Evolutionary conservation across 371 early-diverging fungal species (phyloP), one percentile per base, ranked within the genome.

Genomic region (Batrachochytrium dendrobatidis): DNA sequence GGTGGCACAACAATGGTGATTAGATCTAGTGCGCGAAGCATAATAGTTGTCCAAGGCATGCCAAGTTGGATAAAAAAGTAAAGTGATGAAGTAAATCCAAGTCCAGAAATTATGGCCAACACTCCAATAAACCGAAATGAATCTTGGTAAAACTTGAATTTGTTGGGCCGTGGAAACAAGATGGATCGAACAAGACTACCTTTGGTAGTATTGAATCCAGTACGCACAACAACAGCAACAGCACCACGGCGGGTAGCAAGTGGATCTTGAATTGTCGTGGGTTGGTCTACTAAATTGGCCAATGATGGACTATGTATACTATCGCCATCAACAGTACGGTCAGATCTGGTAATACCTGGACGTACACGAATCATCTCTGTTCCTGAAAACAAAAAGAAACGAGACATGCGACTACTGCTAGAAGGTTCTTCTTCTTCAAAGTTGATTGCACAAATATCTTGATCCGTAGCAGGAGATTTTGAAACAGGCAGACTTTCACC

Each of bases 201-300:
- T 66, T 96, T 98, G 24, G 96, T 87, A 2, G 99, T 94, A 69
- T 92, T 90, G 73, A 99, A 98, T 0, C 99, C 99, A 15, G 94
- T 96, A 35, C 94, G 81, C 1, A 96, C 83, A n/a, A 68, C 73
- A 1, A 65, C 67, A 43, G 73, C 73, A 32, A 70, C 34, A 6
- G 72, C 73, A 7, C 67, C 66, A 26, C 46, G 56, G 69, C 34
- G 62, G 26, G 24, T 25, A 2, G 56, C 3, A 5, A 45, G 46
- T 26, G 46, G 46, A 12, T 45, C 46, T 12, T 39, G 12, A 26
- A 45, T 20, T 5, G 46, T 20, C 6, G 12, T 12, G n/a, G 39
- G 39, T 15, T 12, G 15, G 15, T 12, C n/a, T 39, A 39, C 39
- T 12, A n/a, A n/a, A n/a, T 12, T 39, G 15, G 39, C 39, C n/a